Evolutionary conservation across 2,329 filamentous ascomycete genomes (phyloP).

Genomic region (Xylariaceae sp.): DNA sequence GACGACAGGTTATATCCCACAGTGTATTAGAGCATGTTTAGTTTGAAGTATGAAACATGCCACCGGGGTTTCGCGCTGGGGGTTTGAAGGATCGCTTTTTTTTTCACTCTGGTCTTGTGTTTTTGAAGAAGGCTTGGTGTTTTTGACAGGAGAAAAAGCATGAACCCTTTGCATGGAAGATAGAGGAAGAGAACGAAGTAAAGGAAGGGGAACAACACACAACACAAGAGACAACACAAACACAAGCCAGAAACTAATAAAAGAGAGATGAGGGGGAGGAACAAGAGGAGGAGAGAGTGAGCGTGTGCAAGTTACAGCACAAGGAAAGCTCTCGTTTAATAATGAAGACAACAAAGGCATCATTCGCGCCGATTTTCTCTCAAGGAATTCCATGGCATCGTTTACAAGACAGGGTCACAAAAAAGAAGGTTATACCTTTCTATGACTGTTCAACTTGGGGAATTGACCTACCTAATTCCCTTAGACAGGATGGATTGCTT

Average conservation of each 20-base stretch:
- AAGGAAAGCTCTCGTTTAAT: background rate
- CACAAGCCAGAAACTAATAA: background rate
- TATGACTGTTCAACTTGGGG: no score
- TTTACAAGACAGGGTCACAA: no score
- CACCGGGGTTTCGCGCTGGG: background rate
- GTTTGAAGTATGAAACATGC: background rate
- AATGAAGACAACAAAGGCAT: no score
- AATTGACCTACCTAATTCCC: no score
- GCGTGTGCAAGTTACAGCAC: background rate
- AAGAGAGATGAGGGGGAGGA: background rate
- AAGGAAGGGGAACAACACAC: background rate
- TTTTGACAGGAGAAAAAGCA: background rate
- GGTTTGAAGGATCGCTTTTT: background rate
- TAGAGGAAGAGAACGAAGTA: background rate
- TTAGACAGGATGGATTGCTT: no score
- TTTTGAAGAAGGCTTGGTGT: background rate
- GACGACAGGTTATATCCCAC: slow-evolving; percentile 1
- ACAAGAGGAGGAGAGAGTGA: background rate
- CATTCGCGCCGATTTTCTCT: no score
- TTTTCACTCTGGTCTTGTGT: background rate
- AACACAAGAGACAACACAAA: background rate
- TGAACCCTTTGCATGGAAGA: background rate
- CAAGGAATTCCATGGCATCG: no score
- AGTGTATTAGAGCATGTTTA: slow-evolving; percentile 4
- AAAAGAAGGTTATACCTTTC: no score